A percentile compares a stretch with the other conserved stretches of the same genome.
Evolutionary conservation across 2,329 filamentous ascomycete species (phyloP).

Genomic region (Magnaporthiopsis rhizophila): DNA sequence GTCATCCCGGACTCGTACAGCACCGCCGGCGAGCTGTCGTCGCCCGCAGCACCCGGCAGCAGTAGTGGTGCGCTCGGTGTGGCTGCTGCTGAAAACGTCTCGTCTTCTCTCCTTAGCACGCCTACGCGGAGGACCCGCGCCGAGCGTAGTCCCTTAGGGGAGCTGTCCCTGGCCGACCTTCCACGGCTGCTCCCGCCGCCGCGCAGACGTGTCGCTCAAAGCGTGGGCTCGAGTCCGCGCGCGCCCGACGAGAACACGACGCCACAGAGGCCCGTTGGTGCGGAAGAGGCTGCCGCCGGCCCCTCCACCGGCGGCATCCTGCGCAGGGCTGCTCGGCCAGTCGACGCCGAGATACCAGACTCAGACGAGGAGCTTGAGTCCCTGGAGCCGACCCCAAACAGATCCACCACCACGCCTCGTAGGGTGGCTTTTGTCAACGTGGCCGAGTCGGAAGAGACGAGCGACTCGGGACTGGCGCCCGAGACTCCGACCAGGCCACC

Average conservation of each 20-base stretch:
- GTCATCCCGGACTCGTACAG: constrained; percentile 39
- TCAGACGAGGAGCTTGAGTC: constrained; percentile 36
- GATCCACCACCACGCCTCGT: constrained; percentile 2
- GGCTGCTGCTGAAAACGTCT: constrained; percentile 6
- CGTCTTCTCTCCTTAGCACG: neutral
- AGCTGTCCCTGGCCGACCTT: constrained; percentile 8
- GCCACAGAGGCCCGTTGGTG: neutral
- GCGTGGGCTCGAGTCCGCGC: constrained; percentile 35
- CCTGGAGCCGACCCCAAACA: constrained; percentile 20
- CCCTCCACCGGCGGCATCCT: constrained; percentile 1
- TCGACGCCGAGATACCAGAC: constrained; percentile 36
- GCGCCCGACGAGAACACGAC: constrained; percentile 33
- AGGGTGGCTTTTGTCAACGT: neutral
- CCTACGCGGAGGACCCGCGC: neutral
- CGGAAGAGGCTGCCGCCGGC: neutral
- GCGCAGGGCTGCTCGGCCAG: constrained; percentile 1
- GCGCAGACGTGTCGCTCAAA: neutral
- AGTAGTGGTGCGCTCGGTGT: constrained; percentile 13
- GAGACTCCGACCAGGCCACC: constrained; percentile 2
- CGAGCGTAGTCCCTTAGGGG: constrained; percentile 12
- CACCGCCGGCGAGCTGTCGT: constrained; percentile 18
- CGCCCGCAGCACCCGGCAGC: constrained; percentile 2
- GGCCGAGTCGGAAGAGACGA: neutral
- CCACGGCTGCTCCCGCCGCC: constrained; percentile 2
- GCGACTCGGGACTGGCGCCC: constrained; percentile 1